Conservation (phyloP, 768 basidiomycete genomes). For the Calocybe indica region DNA sequence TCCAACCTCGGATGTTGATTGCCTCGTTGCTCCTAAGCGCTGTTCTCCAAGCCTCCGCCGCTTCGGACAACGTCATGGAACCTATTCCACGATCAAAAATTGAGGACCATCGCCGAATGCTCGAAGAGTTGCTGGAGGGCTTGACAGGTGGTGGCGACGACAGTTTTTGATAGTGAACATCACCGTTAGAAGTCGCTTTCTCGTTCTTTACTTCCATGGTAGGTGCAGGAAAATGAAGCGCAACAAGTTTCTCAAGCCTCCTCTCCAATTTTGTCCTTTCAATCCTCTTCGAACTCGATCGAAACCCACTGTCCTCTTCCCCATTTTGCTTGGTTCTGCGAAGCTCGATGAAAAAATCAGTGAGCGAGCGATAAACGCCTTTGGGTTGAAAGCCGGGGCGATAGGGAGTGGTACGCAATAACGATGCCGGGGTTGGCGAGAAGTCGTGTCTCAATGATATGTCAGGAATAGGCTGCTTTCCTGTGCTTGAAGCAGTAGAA, state of each 20-base stretch:
- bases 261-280: constrained; percentile 84
- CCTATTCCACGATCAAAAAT: constrained; percentile 62
- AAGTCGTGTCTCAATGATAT: too few species aligned
- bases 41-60: constrained; percentile 69
- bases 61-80: constrained; percentile 39
- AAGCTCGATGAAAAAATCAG: constrained; percentile 70
- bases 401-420: constrained; percentile 52
- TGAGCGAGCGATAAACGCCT: constrained; percentile 73
- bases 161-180: too few species aligned
- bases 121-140: background rate
- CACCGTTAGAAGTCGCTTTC: constrained; percentile 2
- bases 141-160: too few species aligned
- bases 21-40: constrained; percentile 44
- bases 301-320: constrained; percentile 21
- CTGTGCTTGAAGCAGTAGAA: too few species aligned
- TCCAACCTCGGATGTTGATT: constrained; percentile 60
- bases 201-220: constrained; percentile 7
- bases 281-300: constrained; percentile 40
- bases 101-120: constrained; percentile 50
- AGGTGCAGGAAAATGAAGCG: constrained; percentile 55
- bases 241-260: constrained; percentile 82
- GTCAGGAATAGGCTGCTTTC: too few species aligned
- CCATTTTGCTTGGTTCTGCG: constrained; percentile 34
- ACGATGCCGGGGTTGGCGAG: too few species aligned
- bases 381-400: constrained; percentile 91